Evolutionary conservation across 164 flowering plant species (phyloP).

Genomic region (Stephania cephalantha): DNA sequence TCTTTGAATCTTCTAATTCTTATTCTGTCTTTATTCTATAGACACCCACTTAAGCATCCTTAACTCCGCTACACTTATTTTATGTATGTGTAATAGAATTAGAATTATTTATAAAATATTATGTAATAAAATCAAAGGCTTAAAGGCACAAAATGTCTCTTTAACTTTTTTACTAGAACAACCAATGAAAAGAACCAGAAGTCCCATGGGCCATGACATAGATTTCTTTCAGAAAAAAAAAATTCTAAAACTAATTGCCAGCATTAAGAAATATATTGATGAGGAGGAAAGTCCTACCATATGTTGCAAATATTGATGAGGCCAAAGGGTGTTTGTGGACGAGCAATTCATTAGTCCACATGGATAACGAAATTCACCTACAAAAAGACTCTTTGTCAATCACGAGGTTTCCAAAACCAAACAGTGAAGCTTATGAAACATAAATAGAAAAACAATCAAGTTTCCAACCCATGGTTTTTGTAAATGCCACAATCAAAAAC

Average conservation of each 20-base stretch:
- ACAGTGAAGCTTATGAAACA: conserved; percentile 3
- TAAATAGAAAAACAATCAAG: background rate
- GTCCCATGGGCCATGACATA: too few relatives aligned
- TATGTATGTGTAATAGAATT: too few relatives aligned
- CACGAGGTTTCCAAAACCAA: conserved; percentile 1
- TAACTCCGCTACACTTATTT: too few relatives aligned
- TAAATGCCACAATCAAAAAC: background rate
- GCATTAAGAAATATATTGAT: background rate
- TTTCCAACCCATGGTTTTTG: background rate
- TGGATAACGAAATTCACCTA: conserved; percentile 31
- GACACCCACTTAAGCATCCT: too few relatives aligned
- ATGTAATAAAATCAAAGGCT: too few relatives aligned
- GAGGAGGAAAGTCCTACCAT: conserved; percentile 25
- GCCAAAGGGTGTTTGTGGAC: conserved; percentile 26
- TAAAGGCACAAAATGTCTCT: too few relatives aligned
- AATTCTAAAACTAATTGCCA: background rate
- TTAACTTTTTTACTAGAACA: too few relatives aligned
- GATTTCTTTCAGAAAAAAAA: too few relatives aligned
- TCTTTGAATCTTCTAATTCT: too few relatives aligned
- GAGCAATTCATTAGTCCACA: conserved; percentile 23
- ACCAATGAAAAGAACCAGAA: too few relatives aligned
- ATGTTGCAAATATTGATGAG: conserved; percentile 39
- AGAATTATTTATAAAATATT: too few relatives aligned
- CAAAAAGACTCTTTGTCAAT: conserved; percentile 11
- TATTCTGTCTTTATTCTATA: too few relatives aligned